Conservation (phyloP, 2,329 filamentous ascomycete genomes). For the Hypoxylon sp. region DNA sequence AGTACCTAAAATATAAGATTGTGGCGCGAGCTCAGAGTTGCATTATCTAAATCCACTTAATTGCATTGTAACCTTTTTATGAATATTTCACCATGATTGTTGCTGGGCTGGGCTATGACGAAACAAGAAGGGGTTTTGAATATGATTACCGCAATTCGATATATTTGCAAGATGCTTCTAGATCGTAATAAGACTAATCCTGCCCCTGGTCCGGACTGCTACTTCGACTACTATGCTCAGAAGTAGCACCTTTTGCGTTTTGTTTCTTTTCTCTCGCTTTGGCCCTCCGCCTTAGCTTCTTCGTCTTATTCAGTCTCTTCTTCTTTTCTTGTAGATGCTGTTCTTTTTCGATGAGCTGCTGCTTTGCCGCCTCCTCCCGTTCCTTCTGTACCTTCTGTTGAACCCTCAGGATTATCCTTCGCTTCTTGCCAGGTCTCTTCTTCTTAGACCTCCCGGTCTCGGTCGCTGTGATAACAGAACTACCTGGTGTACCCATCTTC, state of each 20-base stretch:
- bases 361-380: conserved; percentile 58
- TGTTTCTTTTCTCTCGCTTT: conserved; percentile 71
- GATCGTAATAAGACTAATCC: background rate
- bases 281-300: conserved; percentile 71
- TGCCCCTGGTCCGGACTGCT: conserved; percentile 17
- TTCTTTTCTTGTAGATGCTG: conserved; percentile 73
- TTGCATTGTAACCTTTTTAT: background rate
- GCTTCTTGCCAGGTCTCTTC: conserved; percentile 71
- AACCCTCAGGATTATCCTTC: conserved; percentile 66
- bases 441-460: conserved; percentile 55
- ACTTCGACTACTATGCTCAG: conserved; percentile 36
- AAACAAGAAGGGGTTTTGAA: background rate
- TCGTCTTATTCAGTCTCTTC: conserved; percentile 72
- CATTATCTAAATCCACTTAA: background rate
- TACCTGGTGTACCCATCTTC: background rate
- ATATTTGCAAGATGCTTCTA: background rate
- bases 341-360: conserved; percentile 65
- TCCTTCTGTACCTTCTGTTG: conserved; percentile 61
- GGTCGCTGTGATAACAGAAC: background rate
- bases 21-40: conserved; percentile 33
- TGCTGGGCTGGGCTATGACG: background rate
- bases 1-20: conserved; percentile 8
- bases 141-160: background rate
- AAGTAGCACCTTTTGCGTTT: conserved; percentile 47
- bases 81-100: background rate